Evolutionary conservation across 306 rosid species (phyloP).

Genomic region (Betula pendula): DNA sequence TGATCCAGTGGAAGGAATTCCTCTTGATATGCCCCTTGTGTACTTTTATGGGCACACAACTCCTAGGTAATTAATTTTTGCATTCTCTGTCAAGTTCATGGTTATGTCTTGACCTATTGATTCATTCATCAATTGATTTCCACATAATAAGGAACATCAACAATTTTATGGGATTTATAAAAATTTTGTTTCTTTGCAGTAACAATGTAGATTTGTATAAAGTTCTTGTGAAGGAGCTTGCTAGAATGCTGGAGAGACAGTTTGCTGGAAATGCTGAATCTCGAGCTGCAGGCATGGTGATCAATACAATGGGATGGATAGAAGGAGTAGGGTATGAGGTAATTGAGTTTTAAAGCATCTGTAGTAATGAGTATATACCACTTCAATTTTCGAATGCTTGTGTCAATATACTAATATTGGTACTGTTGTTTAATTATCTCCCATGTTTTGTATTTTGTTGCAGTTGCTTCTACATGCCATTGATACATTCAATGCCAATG

Average conservation of each 20-base stretch:
- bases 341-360: conserved; percentile 22
- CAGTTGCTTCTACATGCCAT: conserved; percentile 95
- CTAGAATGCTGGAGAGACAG: conserved; percentile 81
- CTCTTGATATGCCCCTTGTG: conserved; percentile 93
- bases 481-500: conserved; percentile 76
- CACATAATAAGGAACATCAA: conserved; percentile 5
- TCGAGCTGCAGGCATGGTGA: conserved; percentile 94
- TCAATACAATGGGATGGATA: conserved; percentile 99
- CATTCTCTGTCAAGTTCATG: conserved; percentile 7
- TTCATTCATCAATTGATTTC: conserved; percentile 7
- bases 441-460: conserved; percentile 29
- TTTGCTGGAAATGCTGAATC: conserved; percentile 81
- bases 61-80: conserved; percentile 60
- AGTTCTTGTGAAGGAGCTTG: conserved; percentile 88
- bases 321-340: conserved; percentile 98
- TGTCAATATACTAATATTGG: conserved; percentile 19
- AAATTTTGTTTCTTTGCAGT: conserved; percentile 41
- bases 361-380: conserved; percentile 15
- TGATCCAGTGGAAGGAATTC: conserved; percentile 91
- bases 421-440: conserved; percentile 12
- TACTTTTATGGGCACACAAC: conserved; percentile 84
- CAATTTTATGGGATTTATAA: conserved; percentile 28
- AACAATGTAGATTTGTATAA: conserved; percentile 83
- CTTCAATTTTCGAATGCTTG: conserved; percentile 6
- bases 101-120: background rate